Percentiles rank a stretch among this genome's conserved stretches.
Evolutionary conservation across 2,329 filamentous ascomycete species (phyloP).

Genomic region (Boeremia lycopersici): DNA sequence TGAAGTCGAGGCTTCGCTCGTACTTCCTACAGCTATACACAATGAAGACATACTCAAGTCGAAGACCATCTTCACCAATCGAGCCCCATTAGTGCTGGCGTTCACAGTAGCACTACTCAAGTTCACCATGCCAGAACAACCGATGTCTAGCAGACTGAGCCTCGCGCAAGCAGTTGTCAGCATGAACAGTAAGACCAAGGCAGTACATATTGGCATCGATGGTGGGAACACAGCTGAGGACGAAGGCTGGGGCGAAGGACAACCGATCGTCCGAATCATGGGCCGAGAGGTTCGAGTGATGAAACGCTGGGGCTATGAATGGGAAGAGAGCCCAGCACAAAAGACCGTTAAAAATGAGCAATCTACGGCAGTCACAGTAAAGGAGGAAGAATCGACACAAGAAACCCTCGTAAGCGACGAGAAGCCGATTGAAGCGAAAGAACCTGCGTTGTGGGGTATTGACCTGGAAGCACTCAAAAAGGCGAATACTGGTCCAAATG

Average conservation of each 20-base stretch:
- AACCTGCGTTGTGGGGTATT: constrained; percentile 63
- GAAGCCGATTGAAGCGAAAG: constrained; percentile 27
- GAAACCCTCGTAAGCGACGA: constrained; percentile 5
- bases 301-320: constrained; percentile 74
- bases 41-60: constrained; percentile 65
- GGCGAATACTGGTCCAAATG: constrained; percentile 43
- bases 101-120: constrained; percentile 77
- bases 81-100: constrained; percentile 80
- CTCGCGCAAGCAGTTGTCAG: constrained; percentile 84
- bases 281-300: constrained; percentile 76
- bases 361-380: background rate
- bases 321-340: constrained; percentile 20
- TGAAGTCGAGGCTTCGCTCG: constrained; percentile 67
- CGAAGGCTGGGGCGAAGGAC: constrained; percentile 75
- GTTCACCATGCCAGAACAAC: constrained; percentile 85
- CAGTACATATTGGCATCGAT: constrained; percentile 74
- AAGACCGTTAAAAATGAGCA: background rate
- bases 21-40: constrained; percentile 60
- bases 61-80: constrained; percentile 72
- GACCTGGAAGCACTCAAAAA: constrained; percentile 62
- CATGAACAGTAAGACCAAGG: constrained; percentile 78
- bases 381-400: constrained; percentile 16
- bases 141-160: constrained; percentile 80
- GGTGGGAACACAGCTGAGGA: constrained; percentile 69
- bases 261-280: constrained; percentile 74